Percentiles rank a stretch among this genome's conserved stretches.
phyloP scores from a whole-genome alignment of 2,329 filamentous ascomycete species.

The Pseudocercospora musae region DNA sequence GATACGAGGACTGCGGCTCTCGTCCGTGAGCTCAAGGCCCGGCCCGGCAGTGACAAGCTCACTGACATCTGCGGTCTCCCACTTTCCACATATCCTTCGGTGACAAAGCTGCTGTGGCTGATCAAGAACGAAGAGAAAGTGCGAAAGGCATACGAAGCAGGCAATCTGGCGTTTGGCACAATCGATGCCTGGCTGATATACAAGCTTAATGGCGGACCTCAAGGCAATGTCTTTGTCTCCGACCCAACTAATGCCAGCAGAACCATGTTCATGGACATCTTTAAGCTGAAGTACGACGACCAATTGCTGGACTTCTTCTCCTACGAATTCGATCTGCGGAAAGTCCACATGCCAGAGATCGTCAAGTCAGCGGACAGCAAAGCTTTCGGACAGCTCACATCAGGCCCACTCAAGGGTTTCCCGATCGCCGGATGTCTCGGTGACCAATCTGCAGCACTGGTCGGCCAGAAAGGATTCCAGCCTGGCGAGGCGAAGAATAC shows the following conservation, averaged over 20 bases:
- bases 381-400: constrained; percentile 65
- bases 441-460: constrained; percentile 81
- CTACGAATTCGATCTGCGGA: constrained; percentile 62
- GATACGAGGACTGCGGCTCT: constrained; percentile 76
- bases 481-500: constrained; percentile 86
- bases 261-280: constrained; percentile 93
- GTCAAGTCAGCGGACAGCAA: constrained; percentile 73
- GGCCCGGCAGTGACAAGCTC: constrained; percentile 65
- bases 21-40: constrained; percentile 71
- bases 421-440: constrained; percentile 80
- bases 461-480: constrained; percentile 68
- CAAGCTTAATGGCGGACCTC: constrained; percentile 65
- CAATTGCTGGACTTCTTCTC: constrained; percentile 71
- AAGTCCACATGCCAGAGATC: constrained; percentile 76
- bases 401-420: constrained; percentile 65
- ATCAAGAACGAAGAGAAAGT: constrained; percentile 69
- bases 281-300: constrained; percentile 75
- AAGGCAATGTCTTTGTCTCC: constrained; percentile 70
- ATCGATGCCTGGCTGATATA: constrained; percentile 88
- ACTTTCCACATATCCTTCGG: constrained; percentile 83
- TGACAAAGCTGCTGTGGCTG: constrained; percentile 81
- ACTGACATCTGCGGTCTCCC: constrained; percentile 73
- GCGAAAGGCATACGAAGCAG: constrained; percentile 69
- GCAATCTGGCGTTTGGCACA: constrained; percentile 77
- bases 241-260: constrained; percentile 84